Evolutionary conservation across 148 eudicot genomes (phyloP).

Genomic region (Vaccinium darrowii): DNA sequence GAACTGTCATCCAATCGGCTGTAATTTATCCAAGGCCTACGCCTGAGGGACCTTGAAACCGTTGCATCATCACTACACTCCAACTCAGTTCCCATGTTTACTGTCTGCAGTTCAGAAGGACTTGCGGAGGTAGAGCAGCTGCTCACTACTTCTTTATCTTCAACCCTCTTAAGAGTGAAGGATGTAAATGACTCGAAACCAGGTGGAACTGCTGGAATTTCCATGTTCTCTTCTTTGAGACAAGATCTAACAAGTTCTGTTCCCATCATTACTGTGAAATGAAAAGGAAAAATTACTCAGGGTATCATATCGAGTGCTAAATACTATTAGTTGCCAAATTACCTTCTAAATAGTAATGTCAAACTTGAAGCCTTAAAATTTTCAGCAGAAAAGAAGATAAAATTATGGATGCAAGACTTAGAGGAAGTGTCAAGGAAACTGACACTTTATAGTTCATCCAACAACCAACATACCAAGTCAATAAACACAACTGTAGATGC

Average conservation of each 20-base stretch:
- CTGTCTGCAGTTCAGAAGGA: slow-evolving; percentile 41
- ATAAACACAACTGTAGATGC: neutral
- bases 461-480: neutral
- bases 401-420: neutral
- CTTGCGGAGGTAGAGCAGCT: slow-evolving; percentile 51
- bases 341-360: slow-evolving; percentile 14
- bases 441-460: neutral
- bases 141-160: slow-evolving; percentile 41
- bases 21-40: slow-evolving; percentile 53
- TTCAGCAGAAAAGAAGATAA: neutral
- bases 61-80: slow-evolving; percentile 44
- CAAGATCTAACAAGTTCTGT: slow-evolving; percentile 66
- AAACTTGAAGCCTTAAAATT: neutral
- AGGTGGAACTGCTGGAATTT: slow-evolving; percentile 79
- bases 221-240: slow-evolving; percentile 74
- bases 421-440: neutral
- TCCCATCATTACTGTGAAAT: slow-evolving; percentile 57
- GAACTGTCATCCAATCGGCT: slow-evolving; percentile 45
- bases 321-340: neutral
- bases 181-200: slow-evolving; percentile 82
- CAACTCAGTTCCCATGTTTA: slow-evolving; percentile 37
- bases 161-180: slow-evolving; percentile 56
- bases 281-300: slow-evolving; percentile 3
- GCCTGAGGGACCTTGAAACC: slow-evolving; percentile 50
- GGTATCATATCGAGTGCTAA: neutral